A percentile compares a stretch with the other conserved stretches of the same genome.
Conservation (phyloP, 2,329 filamentous ascomycete genomes). For the Fusarium pseudonygamai region DNA sequence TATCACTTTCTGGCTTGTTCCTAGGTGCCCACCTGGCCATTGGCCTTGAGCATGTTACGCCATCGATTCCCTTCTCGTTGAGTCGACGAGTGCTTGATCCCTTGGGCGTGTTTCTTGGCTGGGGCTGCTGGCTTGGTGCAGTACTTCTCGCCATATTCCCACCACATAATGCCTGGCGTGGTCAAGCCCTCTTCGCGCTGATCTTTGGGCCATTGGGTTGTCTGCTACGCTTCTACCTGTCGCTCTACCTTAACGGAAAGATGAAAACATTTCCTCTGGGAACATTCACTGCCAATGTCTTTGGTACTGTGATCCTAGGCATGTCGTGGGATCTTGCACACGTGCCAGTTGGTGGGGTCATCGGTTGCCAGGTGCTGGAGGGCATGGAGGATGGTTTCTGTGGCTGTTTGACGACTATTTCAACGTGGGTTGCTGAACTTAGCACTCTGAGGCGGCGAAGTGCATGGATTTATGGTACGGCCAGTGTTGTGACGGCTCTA, state of each 20-base stretch:
- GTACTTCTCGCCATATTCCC: conserved; percentile 77
- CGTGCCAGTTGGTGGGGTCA: conserved; percentile 61
- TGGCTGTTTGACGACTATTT: conserved; percentile 72
- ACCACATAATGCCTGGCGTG: conserved; percentile 79
- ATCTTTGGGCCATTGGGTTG: conserved; percentile 87
- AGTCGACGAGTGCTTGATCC: conserved; percentile 72
- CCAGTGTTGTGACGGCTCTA: conserved; percentile 69
- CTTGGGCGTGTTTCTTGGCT: conserved; percentile 69
- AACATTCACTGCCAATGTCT: conserved; percentile 83
- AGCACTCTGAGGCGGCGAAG: conserved; percentile 60
- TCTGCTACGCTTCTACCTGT: conserved; percentile 77
- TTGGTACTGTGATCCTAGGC: conserved; percentile 78
- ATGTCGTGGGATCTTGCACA: conserved; percentile 85
- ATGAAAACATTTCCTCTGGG: conserved; percentile 79
- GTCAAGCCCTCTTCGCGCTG: conserved; percentile 76
- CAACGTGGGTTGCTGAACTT: conserved; percentile 73
- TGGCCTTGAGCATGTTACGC: conserved; percentile 65
- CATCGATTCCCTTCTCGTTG: conserved; percentile 66
- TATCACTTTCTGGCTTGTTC: conserved; percentile 75
- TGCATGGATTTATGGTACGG: conserved; percentile 73
- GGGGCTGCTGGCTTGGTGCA: conserved; percentile 81
- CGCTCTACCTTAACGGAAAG: conserved; percentile 74
- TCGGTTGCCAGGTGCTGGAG: conserved; percentile 75
- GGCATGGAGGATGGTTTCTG: conserved; percentile 75
- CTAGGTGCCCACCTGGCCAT: conserved; percentile 80